These are phyloP conservation scores for Penicillium nordicum DNA, from an alignment of 2,329 filamentous ascomycete species.

Conservation along the genomic window DNA sequence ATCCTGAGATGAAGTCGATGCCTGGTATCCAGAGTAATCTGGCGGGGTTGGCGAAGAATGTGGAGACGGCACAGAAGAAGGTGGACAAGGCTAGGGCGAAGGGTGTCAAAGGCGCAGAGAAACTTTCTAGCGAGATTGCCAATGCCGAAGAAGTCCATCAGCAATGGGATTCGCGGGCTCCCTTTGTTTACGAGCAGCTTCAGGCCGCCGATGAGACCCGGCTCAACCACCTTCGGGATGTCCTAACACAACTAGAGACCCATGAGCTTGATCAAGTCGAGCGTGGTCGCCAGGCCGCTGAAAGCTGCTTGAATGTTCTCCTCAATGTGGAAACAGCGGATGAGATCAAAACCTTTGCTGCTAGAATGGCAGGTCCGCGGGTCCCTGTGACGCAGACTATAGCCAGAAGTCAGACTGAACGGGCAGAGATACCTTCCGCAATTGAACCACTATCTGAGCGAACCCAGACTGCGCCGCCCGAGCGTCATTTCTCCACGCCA, in stretches of 20 bases:
- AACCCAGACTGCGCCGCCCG: slow-evolving; percentile 23
- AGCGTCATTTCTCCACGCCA: neutral
- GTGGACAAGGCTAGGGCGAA: slow-evolving; percentile 80
- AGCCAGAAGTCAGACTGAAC: slow-evolving; percentile 18
- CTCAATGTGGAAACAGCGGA: slow-evolving; percentile 82
- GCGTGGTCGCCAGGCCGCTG: slow-evolving; percentile 68
- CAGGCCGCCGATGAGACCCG: slow-evolving; percentile 87
- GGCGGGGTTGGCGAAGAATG: slow-evolving; percentile 72
- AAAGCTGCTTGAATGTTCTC: slow-evolving; percentile 74
- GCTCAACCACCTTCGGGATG: slow-evolving; percentile 83
- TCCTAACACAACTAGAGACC: slow-evolving; percentile 88
- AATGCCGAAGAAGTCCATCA: slow-evolving; percentile 73
- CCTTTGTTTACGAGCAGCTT: slow-evolving; percentile 89
- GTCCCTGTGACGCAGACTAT: slow-evolving; percentile 9
- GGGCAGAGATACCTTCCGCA: slow-evolving; percentile 10
- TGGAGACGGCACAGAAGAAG: slow-evolving; percentile 80
- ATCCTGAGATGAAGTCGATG: slow-evolving; percentile 75
- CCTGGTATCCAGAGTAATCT: slow-evolving; percentile 78
- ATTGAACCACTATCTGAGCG: slow-evolving; percentile 11
- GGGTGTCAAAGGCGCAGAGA: slow-evolving; percentile 67
- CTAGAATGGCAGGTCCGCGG: slow-evolving; percentile 26
- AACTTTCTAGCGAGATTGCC: slow-evolving; percentile 69
- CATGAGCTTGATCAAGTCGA: slow-evolving; percentile 87
- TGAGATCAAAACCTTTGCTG: slow-evolving; percentile 64
- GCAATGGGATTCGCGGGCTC: slow-evolving; percentile 92